A percentile compares a stretch with the other conserved stretches of the same genome.
Evolutionary conservation across 148 eudicot genomes (phyloP).

Genomic region (Chenopodium berlandieri): DNA sequence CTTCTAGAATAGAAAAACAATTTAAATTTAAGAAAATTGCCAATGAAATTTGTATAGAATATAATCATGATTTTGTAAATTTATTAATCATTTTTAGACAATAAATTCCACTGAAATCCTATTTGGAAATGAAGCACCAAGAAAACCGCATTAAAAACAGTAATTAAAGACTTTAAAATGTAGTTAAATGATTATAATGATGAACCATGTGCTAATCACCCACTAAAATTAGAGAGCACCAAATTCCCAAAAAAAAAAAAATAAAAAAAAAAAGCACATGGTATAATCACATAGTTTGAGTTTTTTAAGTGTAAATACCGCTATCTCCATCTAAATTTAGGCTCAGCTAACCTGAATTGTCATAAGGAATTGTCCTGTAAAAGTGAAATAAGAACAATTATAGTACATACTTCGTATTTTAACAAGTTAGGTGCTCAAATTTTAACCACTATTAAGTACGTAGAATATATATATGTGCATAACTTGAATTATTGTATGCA

Average conservation of each 20-base stretch:
- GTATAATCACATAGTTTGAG: background rate
- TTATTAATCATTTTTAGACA: background rate
- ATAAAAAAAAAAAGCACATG: background rate
- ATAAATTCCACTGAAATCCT: background rate
- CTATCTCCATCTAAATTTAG: background rate
- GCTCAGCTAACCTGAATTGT: no score
- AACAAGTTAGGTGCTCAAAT: no score
- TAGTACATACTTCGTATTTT: background rate
- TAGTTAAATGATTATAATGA: background rate
- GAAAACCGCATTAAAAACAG: constrained; percentile 6
- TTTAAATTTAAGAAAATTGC: background rate
- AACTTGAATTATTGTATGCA: background rate
- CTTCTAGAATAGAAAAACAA: background rate
- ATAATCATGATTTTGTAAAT: background rate
- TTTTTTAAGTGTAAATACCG: background rate
- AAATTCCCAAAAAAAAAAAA: constrained; percentile 2
- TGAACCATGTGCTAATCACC: constrained; percentile 16
- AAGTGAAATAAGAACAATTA: no score
- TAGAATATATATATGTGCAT: no score
- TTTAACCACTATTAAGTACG: no score
- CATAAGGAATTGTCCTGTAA: no score
- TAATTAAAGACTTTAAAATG: background rate
- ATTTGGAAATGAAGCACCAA: background rate
- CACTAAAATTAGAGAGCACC: background rate
- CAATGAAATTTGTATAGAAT: background rate